phyloP scores from a whole-genome alignment of 2,329 filamentous ascomycete species.

The Curvularia lunata region DNA sequence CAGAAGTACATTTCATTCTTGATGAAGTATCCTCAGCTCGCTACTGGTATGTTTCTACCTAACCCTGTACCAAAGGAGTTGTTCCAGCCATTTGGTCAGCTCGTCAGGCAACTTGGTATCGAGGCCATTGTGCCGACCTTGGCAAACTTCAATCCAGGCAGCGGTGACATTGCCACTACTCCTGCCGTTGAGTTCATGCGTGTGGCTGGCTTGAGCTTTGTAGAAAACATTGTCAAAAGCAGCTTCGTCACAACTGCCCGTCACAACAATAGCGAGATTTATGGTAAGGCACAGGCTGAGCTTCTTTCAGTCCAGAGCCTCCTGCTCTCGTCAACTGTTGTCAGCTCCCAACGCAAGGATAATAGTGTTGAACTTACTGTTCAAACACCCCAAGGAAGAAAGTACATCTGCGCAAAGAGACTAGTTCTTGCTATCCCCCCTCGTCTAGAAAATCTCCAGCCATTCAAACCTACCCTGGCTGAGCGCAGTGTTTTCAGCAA shows the following conservation, averaged over 20 bases:
- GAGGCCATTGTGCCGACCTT: slow-evolving; percentile 35
- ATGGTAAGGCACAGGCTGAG: slow-evolving; percentile 13
- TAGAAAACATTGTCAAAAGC: background rate
- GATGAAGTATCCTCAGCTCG: slow-evolving; percentile 21
- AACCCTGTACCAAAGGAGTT: slow-evolving; percentile 56
- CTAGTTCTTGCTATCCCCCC: slow-evolving; percentile 55
- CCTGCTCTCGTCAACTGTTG: slow-evolving; percentile 16
- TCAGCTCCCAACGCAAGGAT: background rate
- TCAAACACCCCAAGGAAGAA: slow-evolving; percentile 24
- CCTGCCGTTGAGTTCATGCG: slow-evolving; percentile 47
- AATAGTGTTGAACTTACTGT: slow-evolving; percentile 11
- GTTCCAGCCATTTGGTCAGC: slow-evolving; percentile 56
- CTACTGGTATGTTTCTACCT: slow-evolving; percentile 54
- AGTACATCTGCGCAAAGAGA: slow-evolving; percentile 49
- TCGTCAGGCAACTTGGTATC: slow-evolving; percentile 57
- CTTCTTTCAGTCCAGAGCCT: slow-evolving; percentile 14
- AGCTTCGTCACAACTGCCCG: slow-evolving; percentile 11
- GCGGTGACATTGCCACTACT: slow-evolving; percentile 50
- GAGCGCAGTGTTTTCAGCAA: too few species aligned
- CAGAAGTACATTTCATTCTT: slow-evolving; percentile 36
- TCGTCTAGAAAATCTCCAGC: slow-evolving; percentile 41
- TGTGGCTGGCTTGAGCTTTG: slow-evolving; percentile 6
- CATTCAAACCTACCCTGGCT: slow-evolving; percentile 45
- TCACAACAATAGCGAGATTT: slow-evolving; percentile 13
- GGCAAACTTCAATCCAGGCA: background rate